Percentiles rank a stretch among this genome's conserved stretches.
These are phyloP conservation scores for Backusella morwellensis DNA, from an alignment of 192 early-diverging fungal species.

Conservation along the genomic window DNA sequence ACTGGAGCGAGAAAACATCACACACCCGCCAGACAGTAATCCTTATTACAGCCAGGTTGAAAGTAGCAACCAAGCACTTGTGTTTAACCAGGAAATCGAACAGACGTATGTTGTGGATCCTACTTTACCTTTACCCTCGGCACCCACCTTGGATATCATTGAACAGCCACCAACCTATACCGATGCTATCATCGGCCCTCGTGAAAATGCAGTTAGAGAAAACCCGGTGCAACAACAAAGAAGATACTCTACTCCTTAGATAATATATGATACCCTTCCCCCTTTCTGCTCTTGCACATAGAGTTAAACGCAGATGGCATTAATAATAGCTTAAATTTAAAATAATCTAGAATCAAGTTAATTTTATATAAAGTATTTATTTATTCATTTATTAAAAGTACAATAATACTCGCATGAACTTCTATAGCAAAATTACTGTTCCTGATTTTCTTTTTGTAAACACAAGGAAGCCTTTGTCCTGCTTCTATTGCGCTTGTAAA, in stretches of 20 bases:
- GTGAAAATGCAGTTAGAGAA: neutral
- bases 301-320: neutral
- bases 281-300: neutral
- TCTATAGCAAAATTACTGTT: neutral
- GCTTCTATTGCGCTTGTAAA: too few relatives aligned
- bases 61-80: neutral
- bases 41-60: neutral
- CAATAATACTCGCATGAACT: neutral
- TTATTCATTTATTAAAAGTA: neutral
- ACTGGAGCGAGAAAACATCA: neutral
- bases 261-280: neutral
- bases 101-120: neutral
- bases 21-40: neutral
- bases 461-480: neutral
- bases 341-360: neutral
- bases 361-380: neutral
- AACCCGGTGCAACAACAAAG: neutral
- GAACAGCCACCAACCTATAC: slow-evolving; percentile 7
- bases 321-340: neutral
- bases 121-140: neutral
- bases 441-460: neutral
- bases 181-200: neutral
- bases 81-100: neutral
- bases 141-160: slow-evolving; percentile 1
- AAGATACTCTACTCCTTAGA: neutral